A percentile compares a stretch with the other conserved stretches of the same genome.
Conservation (phyloP, 2,329 filamentous ascomycete genomes). For the Bretziella fagacearum region DNA sequence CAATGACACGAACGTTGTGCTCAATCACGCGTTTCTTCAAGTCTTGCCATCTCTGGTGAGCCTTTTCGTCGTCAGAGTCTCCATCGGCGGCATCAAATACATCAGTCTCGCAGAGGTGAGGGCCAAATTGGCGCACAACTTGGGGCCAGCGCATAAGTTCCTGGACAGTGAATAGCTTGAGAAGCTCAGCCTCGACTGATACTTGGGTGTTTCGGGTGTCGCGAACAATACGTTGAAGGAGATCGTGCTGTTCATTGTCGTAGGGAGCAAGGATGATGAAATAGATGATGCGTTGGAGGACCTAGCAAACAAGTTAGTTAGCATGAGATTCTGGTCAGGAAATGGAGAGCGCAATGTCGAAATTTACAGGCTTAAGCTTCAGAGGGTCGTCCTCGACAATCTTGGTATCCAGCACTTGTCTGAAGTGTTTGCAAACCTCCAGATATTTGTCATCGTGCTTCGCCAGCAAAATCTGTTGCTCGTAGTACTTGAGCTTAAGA, state of each 20-base stretch:
- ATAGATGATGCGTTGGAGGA: conserved; percentile 89
- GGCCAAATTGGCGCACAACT: conserved; percentile 73
- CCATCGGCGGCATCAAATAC: conserved; percentile 56
- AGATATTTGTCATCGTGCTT: conserved; percentile 98
- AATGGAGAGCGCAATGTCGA: neutral
- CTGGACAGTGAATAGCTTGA: conserved; percentile 87
- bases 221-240: conserved; percentile 79
- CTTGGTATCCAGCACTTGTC: conserved; percentile 90
- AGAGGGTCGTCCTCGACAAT: conserved; percentile 78
- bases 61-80: conserved; percentile 58
- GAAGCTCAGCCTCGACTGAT: conserved; percentile 62
- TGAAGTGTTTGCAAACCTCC: conserved; percentile 94
- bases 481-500: conserved; percentile 87
- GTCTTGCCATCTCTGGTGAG: conserved; percentile 77
- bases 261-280: conserved; percentile 92
- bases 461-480: conserved; percentile 87
- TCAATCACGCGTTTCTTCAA: conserved; percentile 96
- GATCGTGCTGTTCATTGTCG: conserved; percentile 96
- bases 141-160: conserved; percentile 98
- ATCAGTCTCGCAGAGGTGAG: conserved; percentile 74
- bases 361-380: conserved; percentile 66
- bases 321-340: neutral
- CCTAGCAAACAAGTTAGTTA: conserved; percentile 30
- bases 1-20: conserved; percentile 93
- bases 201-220: conserved; percentile 69